Evolutionary conservation across 2,329 filamentous ascomycete species (phyloP), one percentile per base, ranked within the genome.

Genomic region (Mycosphaerella arachidis): DNA sequence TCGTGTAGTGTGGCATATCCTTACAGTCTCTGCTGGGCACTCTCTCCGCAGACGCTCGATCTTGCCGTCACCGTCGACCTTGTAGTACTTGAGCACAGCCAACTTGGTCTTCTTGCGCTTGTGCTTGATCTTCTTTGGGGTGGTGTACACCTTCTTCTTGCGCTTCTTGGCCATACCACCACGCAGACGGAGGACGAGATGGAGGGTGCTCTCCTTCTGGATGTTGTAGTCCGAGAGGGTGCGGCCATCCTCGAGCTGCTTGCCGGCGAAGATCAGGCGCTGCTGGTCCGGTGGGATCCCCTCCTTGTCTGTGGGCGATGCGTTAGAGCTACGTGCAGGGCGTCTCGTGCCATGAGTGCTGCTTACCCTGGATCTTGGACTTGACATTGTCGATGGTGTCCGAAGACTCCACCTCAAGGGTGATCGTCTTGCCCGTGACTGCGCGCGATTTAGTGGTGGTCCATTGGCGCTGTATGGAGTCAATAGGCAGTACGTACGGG

Each of bases 61-160:
- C 89, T 97, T 97, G 82, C 95, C 94, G 76, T 99, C 94, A 74
- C 90, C 91, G 81, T 97, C 94, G 75, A 99, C 94, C 91, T 99
- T 99, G 91, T 99, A 99, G 91, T 99, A 99, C 89, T 99, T 99
- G 81, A 99, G 92, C 73, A 99, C 93, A 76, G 94, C 94, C 81
- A 99, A 85, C 90, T 99, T 99, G 88, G 90, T 96, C 93, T 99
- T 99, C 92, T 97, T 99, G 86, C 92, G 90, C 92, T 99, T 99
- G 89, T 99, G 94, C 94, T 99, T 99, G 90, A 99, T 99, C 92
- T 99, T 99, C 92, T 99, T 99, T 81, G 94, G 94, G 76, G 94
- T 99, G 79, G 91, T 97, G 90, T 99, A 99, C 73, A 99, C 94
- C 92, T 99, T 99, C 92, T 96, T 96, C 91, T 99, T 99, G 82